These are phyloP conservation scores for Xylaria sp. DNA, from an alignment of 2,329 filamentous ascomycete species.

Conservation along the genomic window DNA sequence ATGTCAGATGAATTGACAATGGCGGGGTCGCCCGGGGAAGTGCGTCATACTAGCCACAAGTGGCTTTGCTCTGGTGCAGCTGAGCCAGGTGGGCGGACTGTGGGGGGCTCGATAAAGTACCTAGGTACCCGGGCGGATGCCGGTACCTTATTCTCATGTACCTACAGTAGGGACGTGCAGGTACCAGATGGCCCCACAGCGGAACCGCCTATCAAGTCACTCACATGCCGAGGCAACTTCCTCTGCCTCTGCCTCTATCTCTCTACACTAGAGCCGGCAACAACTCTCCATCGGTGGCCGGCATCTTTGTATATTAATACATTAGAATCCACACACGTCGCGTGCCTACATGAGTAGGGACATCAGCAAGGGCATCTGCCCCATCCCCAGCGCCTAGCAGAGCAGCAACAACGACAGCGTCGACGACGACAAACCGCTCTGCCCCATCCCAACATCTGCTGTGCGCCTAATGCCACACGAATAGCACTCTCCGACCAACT, in stretches of 20 bases:
- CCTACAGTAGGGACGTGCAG: no score
- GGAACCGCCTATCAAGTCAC: conserved; percentile 23
- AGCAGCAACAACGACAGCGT: background rate
- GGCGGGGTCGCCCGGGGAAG: conserved; percentile 24
- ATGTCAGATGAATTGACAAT: conserved; percentile 18
- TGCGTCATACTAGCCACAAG: conserved; percentile 38
- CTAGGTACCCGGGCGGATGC: no score
- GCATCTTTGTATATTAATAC: no score
- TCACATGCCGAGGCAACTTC: conserved; percentile 41
- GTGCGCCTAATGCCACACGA: conserved; percentile 20
- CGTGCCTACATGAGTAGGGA: background rate
- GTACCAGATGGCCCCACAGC: conserved; percentile 8
- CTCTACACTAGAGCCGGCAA: background rate
- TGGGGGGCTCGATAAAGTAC: no score
- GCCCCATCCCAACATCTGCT: background rate
- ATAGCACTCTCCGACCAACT: conserved; percentile 11
- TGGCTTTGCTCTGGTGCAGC: conserved; percentile 6
- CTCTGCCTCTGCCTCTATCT: background rate
- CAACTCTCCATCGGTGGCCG: conserved; percentile 11
- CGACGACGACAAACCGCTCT: background rate
- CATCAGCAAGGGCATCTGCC: background rate
- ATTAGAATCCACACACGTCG: no score
- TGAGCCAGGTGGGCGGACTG: no score
- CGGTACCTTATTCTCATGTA: no score
- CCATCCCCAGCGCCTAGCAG: background rate